phyloP scores from a whole-genome alignment of 179 eudicot genomes.

The Monotropa hypopitys region DNA sequence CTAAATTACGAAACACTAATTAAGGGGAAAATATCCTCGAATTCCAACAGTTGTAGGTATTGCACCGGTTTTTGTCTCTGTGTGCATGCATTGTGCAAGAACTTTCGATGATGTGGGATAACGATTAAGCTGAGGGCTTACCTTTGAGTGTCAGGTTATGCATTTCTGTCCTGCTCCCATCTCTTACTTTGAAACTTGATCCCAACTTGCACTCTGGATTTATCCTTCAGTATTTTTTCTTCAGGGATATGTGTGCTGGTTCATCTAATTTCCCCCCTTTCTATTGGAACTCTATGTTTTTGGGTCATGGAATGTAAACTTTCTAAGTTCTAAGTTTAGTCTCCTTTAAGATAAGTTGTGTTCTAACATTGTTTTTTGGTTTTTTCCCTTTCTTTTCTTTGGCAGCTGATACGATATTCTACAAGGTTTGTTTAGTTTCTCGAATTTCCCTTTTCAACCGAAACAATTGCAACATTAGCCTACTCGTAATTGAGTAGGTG shows the following conservation, averaged over 20 bases:
- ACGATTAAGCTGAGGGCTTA: background rate
- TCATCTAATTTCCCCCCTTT: background rate
- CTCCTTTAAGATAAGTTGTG: constrained; percentile 4
- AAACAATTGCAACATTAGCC: background rate
- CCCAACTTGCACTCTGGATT: background rate
- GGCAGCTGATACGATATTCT: constrained; percentile 51
- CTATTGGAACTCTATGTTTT: background rate
- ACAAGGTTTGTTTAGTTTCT: constrained; percentile 36
- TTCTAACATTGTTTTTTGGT: constrained; percentile 5
- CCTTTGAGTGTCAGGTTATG: background rate
- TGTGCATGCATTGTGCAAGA: too few relatives aligned
- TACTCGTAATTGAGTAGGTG: background rate
- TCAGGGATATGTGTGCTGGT: background rate
- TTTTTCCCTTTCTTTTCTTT: constrained; percentile 4
- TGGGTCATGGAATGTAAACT: background rate
- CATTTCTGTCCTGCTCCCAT: background rate
- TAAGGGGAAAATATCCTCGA: too few relatives aligned
- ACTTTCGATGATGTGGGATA: background rate
- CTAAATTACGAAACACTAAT: too few relatives aligned
- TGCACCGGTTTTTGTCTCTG: too few relatives aligned
- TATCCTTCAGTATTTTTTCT: background rate
- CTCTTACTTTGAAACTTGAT: background rate
- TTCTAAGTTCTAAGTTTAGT: background rate
- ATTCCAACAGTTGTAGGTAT: too few relatives aligned
- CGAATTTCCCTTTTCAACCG: background rate